Percentiles rank a stretch among this genome's conserved stretches.
phyloP scores from a whole-genome alignment of 345 rosid genomes.

The Brassica cretica region DNA sequence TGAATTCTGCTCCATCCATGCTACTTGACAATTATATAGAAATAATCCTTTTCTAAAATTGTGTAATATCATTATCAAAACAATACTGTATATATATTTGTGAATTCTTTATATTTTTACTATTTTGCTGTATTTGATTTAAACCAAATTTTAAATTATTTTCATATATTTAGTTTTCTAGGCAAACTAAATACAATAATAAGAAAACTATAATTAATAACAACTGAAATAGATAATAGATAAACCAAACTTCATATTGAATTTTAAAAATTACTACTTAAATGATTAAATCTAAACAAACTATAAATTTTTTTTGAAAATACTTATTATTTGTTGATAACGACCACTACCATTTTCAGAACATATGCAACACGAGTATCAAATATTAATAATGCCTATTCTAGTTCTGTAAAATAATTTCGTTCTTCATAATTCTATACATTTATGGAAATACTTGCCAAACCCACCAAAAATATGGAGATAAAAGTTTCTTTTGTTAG shows the following conservation, averaged over 20 bases:
- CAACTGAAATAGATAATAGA: not conserved
- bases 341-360: not conserved
- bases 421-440: not conserved
- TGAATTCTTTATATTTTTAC: no score
- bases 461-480: constrained; percentile 12
- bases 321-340: not conserved
- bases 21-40: no score
- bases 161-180: not conserved
- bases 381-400: not conserved
- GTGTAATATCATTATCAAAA: no score
- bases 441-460: not conserved
- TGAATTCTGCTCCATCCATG: no score
- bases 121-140: not conserved
- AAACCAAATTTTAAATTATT: not conserved
- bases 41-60: no score
- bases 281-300: not conserved
- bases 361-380: not conserved
- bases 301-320: not conserved
- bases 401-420: not conserved
- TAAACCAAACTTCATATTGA: not conserved
- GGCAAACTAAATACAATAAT: not conserved
- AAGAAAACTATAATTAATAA: not conserved
- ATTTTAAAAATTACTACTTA: not conserved
- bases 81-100: no score
- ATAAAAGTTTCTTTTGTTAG: not conserved